Evolutionary conservation across 2,329 filamentous ascomycete species (phyloP).

Genomic region (Teratosphaeria zuluensis): DNA sequence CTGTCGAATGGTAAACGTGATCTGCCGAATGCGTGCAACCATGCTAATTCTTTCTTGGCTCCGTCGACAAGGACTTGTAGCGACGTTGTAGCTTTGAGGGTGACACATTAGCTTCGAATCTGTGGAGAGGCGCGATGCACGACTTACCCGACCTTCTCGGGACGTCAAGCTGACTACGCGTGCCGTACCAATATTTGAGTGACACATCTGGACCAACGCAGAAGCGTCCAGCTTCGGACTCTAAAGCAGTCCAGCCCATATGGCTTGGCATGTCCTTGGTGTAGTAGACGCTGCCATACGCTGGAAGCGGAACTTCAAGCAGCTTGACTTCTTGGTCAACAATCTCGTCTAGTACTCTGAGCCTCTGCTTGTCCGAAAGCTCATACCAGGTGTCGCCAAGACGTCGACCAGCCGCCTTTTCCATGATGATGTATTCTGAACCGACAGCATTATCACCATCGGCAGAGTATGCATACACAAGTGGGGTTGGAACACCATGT

Average conservation of each 20-base stretch:
- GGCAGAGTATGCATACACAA: conserved; percentile 10
- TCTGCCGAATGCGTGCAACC: conserved; percentile 19
- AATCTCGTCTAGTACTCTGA: conserved; percentile 16
- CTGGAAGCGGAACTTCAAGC: conserved; percentile 18
- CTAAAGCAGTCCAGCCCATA: background rate
- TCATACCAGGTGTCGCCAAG: conserved; percentile 16
- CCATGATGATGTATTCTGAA: conserved; percentile 19
- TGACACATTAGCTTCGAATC: background rate
- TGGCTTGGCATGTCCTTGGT: conserved; percentile 14
- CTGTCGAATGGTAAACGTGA: conserved; percentile 24
- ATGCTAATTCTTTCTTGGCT: conserved; percentile 24
- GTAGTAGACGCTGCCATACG: conserved; percentile 25
- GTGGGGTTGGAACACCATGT: conserved; percentile 13
- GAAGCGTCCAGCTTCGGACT: conserved; percentile 5
- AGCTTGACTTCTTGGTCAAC: conserved; percentile 22
- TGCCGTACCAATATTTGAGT: conserved; percentile 22
- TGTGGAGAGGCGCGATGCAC: background rate
- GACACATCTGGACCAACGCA: conserved; percentile 27
- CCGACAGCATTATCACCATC: conserved; percentile 9
- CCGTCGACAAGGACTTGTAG: conserved; percentile 16
- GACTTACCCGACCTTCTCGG: conserved; percentile 24
- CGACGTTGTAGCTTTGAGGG: conserved; percentile 6
- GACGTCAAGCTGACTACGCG: conserved; percentile 15
- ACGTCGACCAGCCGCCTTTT: conserved; percentile 8
- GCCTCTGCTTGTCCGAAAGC: conserved; percentile 15